Percentiles rank a stretch among this genome's conserved stretches.
These are phyloP conservation scores for Xanthoparmelia taractica DNA, from an alignment of 495 filamentous ascomycete genomes.

Conservation along the genomic window DNA sequence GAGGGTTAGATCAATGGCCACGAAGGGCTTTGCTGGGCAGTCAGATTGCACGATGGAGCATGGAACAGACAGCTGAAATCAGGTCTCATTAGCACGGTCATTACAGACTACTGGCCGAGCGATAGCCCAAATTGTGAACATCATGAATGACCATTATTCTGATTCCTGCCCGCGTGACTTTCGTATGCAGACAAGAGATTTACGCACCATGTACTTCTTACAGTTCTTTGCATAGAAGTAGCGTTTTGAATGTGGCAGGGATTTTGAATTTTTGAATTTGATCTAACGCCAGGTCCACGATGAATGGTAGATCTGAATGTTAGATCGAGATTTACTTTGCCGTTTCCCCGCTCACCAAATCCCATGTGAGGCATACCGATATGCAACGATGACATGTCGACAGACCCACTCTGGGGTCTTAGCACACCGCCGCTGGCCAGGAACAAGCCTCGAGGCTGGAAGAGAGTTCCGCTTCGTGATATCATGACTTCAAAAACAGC, in stretches of 20 bases:
- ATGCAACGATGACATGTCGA: background rate
- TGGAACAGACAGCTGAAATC: background rate
- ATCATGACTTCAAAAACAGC: no score
- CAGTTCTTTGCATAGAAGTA: no score
- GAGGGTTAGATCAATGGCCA: background rate
- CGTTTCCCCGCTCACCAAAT: background rate
- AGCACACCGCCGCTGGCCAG: background rate
- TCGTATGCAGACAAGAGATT: no score
- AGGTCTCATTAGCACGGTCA: background rate
- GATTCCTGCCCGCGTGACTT: background rate
- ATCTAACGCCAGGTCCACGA: background rate
- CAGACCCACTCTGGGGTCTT: background rate
- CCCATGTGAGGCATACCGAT: background rate
- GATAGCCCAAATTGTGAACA: background rate
- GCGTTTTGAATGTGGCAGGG: no score
- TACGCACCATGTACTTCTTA: no score
- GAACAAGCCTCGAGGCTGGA: background rate
- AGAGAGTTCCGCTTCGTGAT: background rate
- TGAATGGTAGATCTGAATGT: background rate
- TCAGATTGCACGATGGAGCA: background rate
- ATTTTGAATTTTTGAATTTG: background rate
- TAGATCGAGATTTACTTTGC: background rate
- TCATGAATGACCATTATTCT: background rate
- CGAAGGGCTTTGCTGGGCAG: background rate
- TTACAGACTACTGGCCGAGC: background rate